A percentile compares a stretch with the other conserved stretches of the same genome.
Evolutionary conservation across 2,329 filamentous ascomycete genomes (phyloP).

Genomic region (Dactylonectria macrodidyma): DNA sequence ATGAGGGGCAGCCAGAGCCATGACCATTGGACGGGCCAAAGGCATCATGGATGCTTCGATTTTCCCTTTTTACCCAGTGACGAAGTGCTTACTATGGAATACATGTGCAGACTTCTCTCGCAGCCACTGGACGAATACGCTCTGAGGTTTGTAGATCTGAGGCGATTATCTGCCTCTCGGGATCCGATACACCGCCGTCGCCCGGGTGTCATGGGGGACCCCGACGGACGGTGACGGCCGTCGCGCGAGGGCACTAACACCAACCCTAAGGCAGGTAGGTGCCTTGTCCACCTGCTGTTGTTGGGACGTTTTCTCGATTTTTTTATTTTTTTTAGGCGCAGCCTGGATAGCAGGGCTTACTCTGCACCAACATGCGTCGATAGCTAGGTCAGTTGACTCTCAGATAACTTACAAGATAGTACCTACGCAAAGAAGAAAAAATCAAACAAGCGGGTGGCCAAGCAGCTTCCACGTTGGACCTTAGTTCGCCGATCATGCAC

Average conservation of each 20-base stretch:
- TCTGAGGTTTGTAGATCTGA: slow-evolving; percentile 14
- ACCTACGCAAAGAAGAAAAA: slow-evolving; percentile 9
- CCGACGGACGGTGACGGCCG: background rate
- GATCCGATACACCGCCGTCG: slow-evolving; percentile 23
- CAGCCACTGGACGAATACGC: background rate
- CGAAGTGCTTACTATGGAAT: slow-evolving; percentile 2
- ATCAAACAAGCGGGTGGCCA: slow-evolving; percentile 28
- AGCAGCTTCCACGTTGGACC: slow-evolving; percentile 43
- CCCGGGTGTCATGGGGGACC: slow-evolving; percentile 17
- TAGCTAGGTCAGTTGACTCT: no score
- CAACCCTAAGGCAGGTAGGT: background rate
- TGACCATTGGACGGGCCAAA: background rate
- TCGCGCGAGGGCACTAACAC: slow-evolving; percentile 15
- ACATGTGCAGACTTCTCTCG: background rate
- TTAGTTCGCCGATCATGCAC: slow-evolving; percentile 35
- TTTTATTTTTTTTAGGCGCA: background rate
- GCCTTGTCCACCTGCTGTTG: slow-evolving; percentile 2
- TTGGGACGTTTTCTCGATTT: background rate
- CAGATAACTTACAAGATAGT: background rate
- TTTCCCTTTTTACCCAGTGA: slow-evolving; percentile 24
- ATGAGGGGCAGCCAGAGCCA: slow-evolving; percentile 18
- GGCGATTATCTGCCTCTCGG: slow-evolving; percentile 19
- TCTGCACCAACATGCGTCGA: background rate
- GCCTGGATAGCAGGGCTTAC: background rate
- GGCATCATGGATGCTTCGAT: slow-evolving; percentile 7